Evolutionary conservation across 2,329 filamentous ascomycete species (phyloP).

Genomic region (Trichoderma endophyticum): DNA sequence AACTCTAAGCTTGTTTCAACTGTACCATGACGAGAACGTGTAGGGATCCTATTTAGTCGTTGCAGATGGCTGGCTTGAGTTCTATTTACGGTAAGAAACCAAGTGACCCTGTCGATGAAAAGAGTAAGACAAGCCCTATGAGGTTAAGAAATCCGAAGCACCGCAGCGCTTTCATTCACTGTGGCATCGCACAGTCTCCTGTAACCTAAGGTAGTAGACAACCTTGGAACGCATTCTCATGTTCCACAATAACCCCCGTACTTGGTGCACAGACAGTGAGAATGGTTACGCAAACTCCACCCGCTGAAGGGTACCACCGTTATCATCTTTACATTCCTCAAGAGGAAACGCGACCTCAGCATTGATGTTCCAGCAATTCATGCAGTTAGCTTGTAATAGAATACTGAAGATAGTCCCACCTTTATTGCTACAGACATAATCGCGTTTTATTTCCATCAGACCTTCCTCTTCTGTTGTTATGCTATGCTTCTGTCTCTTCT

Average conservation of each 20-base stretch:
- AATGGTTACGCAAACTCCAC: background rate
- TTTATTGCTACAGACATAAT: background rate
- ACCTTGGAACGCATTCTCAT: no score
- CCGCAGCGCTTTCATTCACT: background rate
- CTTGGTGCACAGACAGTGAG: background rate
- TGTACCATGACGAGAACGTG: background rate
- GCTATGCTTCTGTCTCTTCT: background rate
- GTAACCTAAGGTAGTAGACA: background rate
- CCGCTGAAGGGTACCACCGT: background rate
- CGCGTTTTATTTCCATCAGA: background rate
- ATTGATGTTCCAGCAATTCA: background rate
- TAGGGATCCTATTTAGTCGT: background rate
- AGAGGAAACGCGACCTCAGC: background rate
- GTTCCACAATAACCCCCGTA: background rate
- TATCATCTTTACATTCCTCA: background rate
- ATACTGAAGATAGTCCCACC: background rate
- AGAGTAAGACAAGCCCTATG: background rate
- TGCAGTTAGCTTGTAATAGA: background rate
- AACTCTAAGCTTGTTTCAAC: background rate
- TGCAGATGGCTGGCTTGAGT: background rate
- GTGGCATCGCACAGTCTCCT: background rate
- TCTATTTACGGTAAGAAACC: background rate
- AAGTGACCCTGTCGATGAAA: background rate
- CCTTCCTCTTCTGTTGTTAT: background rate
- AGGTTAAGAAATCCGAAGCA: background rate